These are phyloP conservation scores for Pascua sp. DNA, from an alignment of 1,284 basidiomycete species.

Conservation along the genomic window DNA sequence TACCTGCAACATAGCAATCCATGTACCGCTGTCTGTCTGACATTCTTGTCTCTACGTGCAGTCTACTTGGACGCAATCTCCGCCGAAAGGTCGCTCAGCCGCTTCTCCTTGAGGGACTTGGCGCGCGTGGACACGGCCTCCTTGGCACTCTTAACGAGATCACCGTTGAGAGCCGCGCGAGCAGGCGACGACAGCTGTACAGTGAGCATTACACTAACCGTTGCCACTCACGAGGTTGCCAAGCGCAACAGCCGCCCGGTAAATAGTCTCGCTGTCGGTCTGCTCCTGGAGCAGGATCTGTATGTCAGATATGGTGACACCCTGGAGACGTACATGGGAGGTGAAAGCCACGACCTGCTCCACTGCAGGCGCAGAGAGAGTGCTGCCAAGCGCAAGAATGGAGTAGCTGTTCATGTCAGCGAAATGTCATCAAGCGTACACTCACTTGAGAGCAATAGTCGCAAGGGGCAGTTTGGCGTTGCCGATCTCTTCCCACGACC, in stretches of 20 bases:
- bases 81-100: constrained; percentile 43
- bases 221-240: constrained; percentile 71
- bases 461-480: constrained; percentile 33
- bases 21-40: constrained; percentile 9
- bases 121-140: constrained; percentile 30
- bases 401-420: constrained; percentile 45
- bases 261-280: constrained; percentile 75
- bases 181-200: constrained; percentile 41
- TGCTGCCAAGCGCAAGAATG: constrained; percentile 44
- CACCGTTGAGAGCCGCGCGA: constrained; percentile 38
- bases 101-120: constrained; percentile 40
- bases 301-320: constrained; percentile 3
- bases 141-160: constrained; percentile 38
- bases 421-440: neutral
- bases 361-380: constrained; percentile 22
- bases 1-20: constrained; percentile 9
- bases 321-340: constrained; percentile 15
- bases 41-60: constrained; percentile 3
- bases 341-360: constrained; percentile 26
- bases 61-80: constrained; percentile 35
- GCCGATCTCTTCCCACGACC: constrained; percentile 30
- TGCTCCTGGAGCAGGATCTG: constrained; percentile 66
- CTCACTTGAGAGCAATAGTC: constrained; percentile 48
- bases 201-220: neutral
- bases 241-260: constrained; percentile 77